These are phyloP conservation scores for Dactylonectria estremocensis DNA, from an alignment of 2,329 filamentous ascomycete genomes.

Conservation along the genomic window DNA sequence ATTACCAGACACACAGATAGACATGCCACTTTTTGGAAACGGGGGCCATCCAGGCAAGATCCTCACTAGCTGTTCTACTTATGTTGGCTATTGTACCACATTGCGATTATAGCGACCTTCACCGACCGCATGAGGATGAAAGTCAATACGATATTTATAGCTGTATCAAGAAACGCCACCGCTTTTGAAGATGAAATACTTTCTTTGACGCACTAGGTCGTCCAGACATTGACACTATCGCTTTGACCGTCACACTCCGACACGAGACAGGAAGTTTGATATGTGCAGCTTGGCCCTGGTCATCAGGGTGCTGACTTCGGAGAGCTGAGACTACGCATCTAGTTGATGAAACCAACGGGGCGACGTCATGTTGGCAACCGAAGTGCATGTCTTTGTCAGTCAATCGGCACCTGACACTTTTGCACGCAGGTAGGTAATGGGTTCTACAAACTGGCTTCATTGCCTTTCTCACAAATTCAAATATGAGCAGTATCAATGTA, in stretches of 20 bases:
- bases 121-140: too few species aligned
- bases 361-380: neutral
- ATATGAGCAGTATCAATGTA: neutral
- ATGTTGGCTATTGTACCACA: too few species aligned
- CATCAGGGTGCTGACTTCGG: neutral
- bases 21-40: too few species aligned
- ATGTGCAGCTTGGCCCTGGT: neutral
- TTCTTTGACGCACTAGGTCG: neutral
- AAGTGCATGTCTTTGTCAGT: neutral
- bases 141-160: too few species aligned
- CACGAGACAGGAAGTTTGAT: neutral
- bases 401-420: neutral
- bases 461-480: neutral
- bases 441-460: neutral
- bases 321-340: neutral
- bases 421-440: too few species aligned
- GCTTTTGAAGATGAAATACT: neutral
- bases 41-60: too few species aligned
- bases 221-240: neutral
- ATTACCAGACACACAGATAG: too few species aligned
- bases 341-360: neutral
- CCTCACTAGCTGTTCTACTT: too few species aligned
- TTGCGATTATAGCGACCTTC: too few species aligned
- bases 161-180: neutral
- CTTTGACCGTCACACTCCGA: neutral